Evolutionary conservation across 495 filamentous ascomycete species (phyloP).

Genomic region (Tuber umbilicatum): DNA sequence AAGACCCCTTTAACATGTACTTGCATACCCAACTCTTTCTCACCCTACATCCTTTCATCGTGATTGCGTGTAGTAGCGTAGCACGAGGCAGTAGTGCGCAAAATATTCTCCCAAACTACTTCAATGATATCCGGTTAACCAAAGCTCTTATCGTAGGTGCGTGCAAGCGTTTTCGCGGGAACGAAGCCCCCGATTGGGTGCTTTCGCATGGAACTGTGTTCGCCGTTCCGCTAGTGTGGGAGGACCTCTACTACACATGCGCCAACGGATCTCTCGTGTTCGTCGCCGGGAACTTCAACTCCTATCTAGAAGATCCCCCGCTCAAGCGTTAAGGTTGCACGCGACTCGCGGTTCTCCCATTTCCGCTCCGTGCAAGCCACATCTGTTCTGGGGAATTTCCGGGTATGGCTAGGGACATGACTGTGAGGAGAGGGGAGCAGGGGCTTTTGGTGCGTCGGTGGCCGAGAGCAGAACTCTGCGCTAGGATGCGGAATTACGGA

Average conservation of each 20-base stretch:
- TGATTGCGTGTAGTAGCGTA: too few species aligned
- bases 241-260: conserved; percentile 34
- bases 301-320: conserved; percentile 28
- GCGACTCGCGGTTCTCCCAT: conserved; percentile 34
- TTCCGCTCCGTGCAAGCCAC: conserved; percentile 38
- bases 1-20: neutral
- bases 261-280: conserved; percentile 34
- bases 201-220: conserved; percentile 41
- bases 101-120: conserved; percentile 26
- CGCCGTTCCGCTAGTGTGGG: conserved; percentile 22
- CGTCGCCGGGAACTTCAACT: conserved; percentile 40
- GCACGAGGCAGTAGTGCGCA: neutral
- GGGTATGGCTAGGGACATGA: conserved; percentile 43
- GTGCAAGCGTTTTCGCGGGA: conserved; percentile 23
- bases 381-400: conserved; percentile 42
- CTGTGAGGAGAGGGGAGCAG: conserved; percentile 36
- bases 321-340: conserved; percentile 35
- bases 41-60: neutral
- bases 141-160: neutral
- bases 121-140: conserved; percentile 3
- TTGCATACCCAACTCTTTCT: neutral
- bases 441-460: conserved; percentile 33
- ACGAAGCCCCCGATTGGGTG: conserved; percentile 44
- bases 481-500: conserved; percentile 28
- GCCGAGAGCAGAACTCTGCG: conserved; percentile 38